These are phyloP conservation scores for Chytriomyces sp. DNA, from an alignment of 192 early-diverging fungal genomes.

Conservation along the genomic window DNA sequence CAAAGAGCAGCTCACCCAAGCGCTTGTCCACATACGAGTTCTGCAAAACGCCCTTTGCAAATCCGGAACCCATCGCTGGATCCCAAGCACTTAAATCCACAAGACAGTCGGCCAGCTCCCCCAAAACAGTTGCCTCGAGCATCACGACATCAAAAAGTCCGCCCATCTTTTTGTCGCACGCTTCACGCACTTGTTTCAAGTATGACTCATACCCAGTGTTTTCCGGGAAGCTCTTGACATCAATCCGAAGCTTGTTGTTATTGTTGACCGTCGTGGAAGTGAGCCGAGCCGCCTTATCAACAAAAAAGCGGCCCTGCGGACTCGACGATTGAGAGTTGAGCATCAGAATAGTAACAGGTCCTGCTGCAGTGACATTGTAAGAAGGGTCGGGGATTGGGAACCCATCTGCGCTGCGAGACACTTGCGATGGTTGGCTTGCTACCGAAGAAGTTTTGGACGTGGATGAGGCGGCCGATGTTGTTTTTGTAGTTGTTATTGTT, in stretches of 20 bases:
- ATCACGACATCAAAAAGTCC: slow-evolving; percentile 48
- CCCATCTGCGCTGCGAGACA: slow-evolving; percentile 7
- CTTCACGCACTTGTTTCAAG: slow-evolving; percentile 36
- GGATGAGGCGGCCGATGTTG: background rate
- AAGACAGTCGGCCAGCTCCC: slow-evolving; percentile 48
- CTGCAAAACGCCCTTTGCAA: slow-evolving; percentile 25
- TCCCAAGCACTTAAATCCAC: slow-evolving; percentile 48
- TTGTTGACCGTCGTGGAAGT: slow-evolving; percentile 12
- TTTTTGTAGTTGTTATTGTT: background rate
- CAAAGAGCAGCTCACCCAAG: slow-evolving; percentile 33
- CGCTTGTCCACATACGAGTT: slow-evolving; percentile 41
- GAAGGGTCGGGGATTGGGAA: slow-evolving; percentile 34
- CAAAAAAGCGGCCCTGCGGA: slow-evolving; percentile 7
- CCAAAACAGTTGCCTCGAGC: slow-evolving; percentile 36
- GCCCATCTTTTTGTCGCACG: slow-evolving; percentile 37
- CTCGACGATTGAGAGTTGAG: slow-evolving; percentile 26
- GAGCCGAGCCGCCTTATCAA: background rate
- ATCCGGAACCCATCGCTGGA: slow-evolving; percentile 31
- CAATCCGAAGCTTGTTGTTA: slow-evolving; percentile 34
- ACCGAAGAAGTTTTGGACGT: background rate
- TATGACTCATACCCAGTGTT: slow-evolving; percentile 38
- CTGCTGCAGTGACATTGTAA: slow-evolving; percentile 37
- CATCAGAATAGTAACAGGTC: slow-evolving; percentile 41
- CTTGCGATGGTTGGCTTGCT: background rate
- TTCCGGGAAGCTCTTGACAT: slow-evolving; percentile 25